phyloP scores from a whole-genome alignment of 1,284 basidiomycete species.

The Neolentinus lepideus region DNA sequence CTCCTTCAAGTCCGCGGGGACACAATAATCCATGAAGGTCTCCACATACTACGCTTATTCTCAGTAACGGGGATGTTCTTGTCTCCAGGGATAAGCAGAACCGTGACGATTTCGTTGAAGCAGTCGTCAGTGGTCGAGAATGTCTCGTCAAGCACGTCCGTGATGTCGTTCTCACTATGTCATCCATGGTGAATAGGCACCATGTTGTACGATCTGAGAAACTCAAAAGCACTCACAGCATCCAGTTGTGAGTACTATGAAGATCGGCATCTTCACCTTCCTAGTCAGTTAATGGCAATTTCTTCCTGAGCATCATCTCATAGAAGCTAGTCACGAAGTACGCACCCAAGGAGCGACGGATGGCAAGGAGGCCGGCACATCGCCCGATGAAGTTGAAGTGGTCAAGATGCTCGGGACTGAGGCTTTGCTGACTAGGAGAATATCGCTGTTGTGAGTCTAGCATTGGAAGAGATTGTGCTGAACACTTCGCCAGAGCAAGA shows the following conservation, averaged over 20 bases:
- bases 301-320: slow-evolving; percentile 95
- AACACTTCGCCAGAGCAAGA: slow-evolving; percentile 95
- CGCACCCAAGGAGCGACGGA: slow-evolving; percentile 93
- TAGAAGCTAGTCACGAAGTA: slow-evolving; percentile 97
- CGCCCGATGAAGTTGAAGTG: slow-evolving; percentile 98
- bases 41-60: slow-evolving; percentile 96
- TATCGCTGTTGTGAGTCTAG: slow-evolving; percentile 96
- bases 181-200: slow-evolving; percentile 3
- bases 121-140: slow-evolving; percentile 90
- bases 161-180: slow-evolving; percentile 79
- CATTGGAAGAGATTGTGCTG: slow-evolving; percentile 95
- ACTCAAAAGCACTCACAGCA: slow-evolving; percentile 53
- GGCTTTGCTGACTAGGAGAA: slow-evolving; percentile 91
- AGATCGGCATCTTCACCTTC: slow-evolving; percentile 87
- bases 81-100: slow-evolving; percentile 82
- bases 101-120: slow-evolving; percentile 89
- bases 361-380: slow-evolving; percentile 87
- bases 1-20: slow-evolving; percentile 86
- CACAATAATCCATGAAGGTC: slow-evolving; percentile 84
- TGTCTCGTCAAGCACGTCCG: slow-evolving; percentile 85
- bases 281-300: slow-evolving; percentile 77
- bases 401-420: slow-evolving; percentile 95
- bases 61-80: slow-evolving; percentile 79
- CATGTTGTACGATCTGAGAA: background rate
- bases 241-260: slow-evolving; percentile 88